Base-by-base conservation (phyloP, 495 filamentous ascomycete species). In the Chlorociboria aeruginascens region DNA sequence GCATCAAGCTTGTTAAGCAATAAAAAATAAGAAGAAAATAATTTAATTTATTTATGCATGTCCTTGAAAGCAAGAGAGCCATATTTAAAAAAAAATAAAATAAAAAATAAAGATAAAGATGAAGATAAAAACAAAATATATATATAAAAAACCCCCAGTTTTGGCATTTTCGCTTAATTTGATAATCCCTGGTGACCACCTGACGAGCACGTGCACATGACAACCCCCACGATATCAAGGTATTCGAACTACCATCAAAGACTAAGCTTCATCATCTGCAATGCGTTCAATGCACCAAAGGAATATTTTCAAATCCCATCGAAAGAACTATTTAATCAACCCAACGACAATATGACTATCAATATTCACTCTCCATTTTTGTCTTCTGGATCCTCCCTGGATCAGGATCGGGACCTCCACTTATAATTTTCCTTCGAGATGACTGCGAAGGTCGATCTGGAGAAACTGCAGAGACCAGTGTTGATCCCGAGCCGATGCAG, bases 401-500 rank as follows among this genome's bases (percentile, higher is more conserved):
- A 51, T 38, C 48, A 31, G 61, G 59, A 10, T 54, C 50, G 9
- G 61, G 59, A 12, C 61, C 61, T 7, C 55, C 54, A 14, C 41
- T 64, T 8, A 12, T 55, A n/a, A 44, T 64, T 40, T 43, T 64
- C 9, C 8, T 61, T 3, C 40, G 57, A 40, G 53, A 54, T 17
- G 48, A 43, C 17, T 42, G 48, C 14, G 45, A 49, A 8, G 46
- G 13, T n/a, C 11, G 7, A 7, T 20, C 1, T 9, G 3, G 35
- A 12, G 36, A 4, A 6, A 38, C 36, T 34, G 11, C 10, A 14
- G 41, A 42, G 25, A 42, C 31, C 40, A 40, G 25, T 17, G 34
- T 54, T 8, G 51, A 54, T 46, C 73, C 73, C 1, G 63, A 66
- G 14, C 74, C 72, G 1, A 48, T 68, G 16, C 53, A 67, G 44